Evolutionary conservation across 768 basidiomycete species (phyloP), one percentile per base, ranked within the genome.

Genomic region (Pleurotus citrinopileatus): DNA sequence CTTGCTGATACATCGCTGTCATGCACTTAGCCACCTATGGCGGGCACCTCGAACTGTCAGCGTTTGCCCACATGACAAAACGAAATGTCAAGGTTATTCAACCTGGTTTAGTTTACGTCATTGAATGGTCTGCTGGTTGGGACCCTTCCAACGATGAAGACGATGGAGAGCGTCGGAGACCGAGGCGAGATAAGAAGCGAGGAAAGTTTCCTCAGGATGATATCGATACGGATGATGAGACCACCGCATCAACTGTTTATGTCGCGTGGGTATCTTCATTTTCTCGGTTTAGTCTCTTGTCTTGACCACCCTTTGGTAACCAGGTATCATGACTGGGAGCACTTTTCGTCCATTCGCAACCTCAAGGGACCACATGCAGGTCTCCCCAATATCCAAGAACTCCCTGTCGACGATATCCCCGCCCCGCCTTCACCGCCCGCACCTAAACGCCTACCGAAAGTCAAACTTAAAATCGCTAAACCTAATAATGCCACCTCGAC

Each of bases 261-360:
- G 89, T 94, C 55, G 92, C 92, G 88, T 92, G 70, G 67, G 90
- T 87, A 34, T 52, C 57, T 52, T 45, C 51, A 59, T 63, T 46
- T 53, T 54, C 23, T 37, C 22, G 43, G 44, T 42, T 54, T 42
- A 28, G 9, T 28, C 42, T 48, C 20, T 29, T 28, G 28, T 12
- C 17, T 29, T 17, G 12, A 20, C 56, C 22, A 42, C 26, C 45
- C 37, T 20, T 55, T 7, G 28, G 25, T n/a, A n/a, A 23, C 10
- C 62, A 91, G 90, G 26, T 95, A 93, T 66, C 88, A 94, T 63
- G 91, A 94, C 67, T 94, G 91, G 90, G 93, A 96, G 63, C 94
- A 96, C 65, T 96, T 94, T 63, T 93, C 90, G 10, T 91, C 88
- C n/a, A 90, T 96, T 55, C 87, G 94, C 42, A 94, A 92, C 67